Evolutionary conservation across 768 basidiomycete genomes (phyloP).

Genomic region (Mrakia gelida): DNA sequence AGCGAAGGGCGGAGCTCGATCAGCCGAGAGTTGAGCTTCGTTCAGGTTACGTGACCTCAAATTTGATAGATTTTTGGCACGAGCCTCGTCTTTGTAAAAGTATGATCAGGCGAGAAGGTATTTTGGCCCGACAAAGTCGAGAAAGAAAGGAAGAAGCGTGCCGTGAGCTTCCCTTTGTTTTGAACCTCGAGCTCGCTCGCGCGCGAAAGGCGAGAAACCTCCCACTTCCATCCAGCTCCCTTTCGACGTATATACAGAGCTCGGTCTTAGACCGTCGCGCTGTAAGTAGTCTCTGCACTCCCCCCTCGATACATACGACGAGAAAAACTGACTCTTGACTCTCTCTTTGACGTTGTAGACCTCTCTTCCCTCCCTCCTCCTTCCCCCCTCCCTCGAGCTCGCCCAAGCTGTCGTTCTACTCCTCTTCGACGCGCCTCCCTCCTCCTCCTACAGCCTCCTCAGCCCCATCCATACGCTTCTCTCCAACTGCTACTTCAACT

Average conservation of each 20-base stretch:
- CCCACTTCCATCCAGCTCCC: background rate
- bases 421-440: background rate
- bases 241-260: background rate
- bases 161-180: background rate
- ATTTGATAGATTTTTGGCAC: no score
- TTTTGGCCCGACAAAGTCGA: background rate
- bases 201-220: background rate
- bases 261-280: background rate
- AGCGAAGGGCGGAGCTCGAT: background rate
- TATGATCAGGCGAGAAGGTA: no score
- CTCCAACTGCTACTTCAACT: background rate
- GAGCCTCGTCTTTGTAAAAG: no score
- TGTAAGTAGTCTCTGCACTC: background rate
- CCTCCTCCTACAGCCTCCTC: background rate
- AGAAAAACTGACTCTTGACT: background rate
- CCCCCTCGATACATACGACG: background rate
- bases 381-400: background rate
- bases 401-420: constrained; percentile 4
- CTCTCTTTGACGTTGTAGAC: background rate
- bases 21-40: no score
- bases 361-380: background rate
- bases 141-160: background rate
- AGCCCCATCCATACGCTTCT: background rate
- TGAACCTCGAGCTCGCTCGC: background rate
- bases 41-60: no score